phyloP scores from a whole-genome alignment of 1,284 basidiomycete genomes.

The Ganoderma leucocontextum region DNA sequence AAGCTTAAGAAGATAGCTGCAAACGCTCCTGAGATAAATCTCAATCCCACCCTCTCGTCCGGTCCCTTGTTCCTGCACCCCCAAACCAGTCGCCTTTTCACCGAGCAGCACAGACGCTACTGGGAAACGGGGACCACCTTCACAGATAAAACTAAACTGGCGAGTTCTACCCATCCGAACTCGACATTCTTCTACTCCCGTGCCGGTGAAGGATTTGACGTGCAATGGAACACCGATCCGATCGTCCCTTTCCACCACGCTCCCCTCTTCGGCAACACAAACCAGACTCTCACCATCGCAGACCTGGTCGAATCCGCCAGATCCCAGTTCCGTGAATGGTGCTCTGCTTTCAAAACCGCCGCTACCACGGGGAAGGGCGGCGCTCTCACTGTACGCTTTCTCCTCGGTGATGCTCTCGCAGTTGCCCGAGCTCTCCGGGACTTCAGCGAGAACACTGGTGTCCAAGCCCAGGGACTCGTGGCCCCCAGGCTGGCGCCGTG shows the following conservation, averaged over 20 bases:
- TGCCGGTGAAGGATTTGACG: constrained; percentile 49
- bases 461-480: too few species aligned
- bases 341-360: constrained; percentile 40
- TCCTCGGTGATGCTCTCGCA: constrained; percentile 46
- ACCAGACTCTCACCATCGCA: constrained; percentile 19
- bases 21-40: not conserved
- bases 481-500: not conserved
- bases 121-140: constrained; percentile 55
- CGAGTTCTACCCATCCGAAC: constrained; percentile 48
- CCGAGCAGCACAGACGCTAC: constrained; percentile 36
- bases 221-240: constrained; percentile 58
- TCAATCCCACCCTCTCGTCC: not conserved
- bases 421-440: constrained; percentile 43
- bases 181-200: constrained; percentile 57
- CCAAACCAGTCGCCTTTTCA: not conserved
- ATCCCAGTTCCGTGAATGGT: constrained; percentile 48
- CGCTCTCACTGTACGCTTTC: constrained; percentile 39
- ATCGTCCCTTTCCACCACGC: constrained; percentile 57
- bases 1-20: too few species aligned
- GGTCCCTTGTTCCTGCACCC: not conserved
- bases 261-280: constrained; percentile 42
- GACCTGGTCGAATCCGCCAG: constrained; percentile 42
- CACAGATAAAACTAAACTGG: constrained; percentile 35
- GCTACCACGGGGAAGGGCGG: constrained; percentile 1
- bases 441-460: not conserved